Evolutionary conservation across 1,139 yeast species (phyloP).

Genomic region (Kazachstania sp.): DNA sequence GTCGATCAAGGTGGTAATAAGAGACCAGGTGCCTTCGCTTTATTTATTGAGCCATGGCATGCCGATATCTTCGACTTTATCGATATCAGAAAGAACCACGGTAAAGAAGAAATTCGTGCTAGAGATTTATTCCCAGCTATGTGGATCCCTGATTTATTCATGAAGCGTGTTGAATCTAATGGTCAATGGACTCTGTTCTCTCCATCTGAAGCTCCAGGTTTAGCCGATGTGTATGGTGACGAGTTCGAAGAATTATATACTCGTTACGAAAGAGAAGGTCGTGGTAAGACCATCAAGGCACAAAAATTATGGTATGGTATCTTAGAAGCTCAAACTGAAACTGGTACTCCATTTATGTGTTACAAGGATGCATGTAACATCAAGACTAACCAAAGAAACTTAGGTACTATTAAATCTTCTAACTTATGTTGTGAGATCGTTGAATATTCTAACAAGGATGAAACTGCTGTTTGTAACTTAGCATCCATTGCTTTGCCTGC

Average conservation of each 20-base stretch:
- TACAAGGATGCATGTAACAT: conserved; percentile 82
- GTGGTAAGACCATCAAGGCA: conserved; percentile 48
- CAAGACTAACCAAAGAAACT: conserved; percentile 76
- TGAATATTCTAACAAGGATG: conserved; percentile 78
- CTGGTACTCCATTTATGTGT: conserved; percentile 88
- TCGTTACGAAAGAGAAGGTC: conserved; percentile 45
- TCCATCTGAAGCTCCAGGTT: conserved; percentile 81
- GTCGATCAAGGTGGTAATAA: conserved; percentile 94
- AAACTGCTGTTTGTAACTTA: conserved; percentile 84
- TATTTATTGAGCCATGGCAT: conserved; percentile 89
- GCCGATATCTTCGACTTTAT: conserved; percentile 74
- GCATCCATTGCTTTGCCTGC: conserved; percentile 82
- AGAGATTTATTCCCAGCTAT: conserved; percentile 80
- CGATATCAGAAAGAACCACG: conserved; percentile 80
- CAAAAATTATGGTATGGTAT: conserved; percentile 84
- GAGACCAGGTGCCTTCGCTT: conserved; percentile 87
- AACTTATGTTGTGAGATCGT: conserved; percentile 87
- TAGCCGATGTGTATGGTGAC: conserved; percentile 70
- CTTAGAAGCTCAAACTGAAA: conserved; percentile 82
- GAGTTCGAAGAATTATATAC: conserved; percentile 65
- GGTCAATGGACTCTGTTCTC: conserved; percentile 79
- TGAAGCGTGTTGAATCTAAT: conserved; percentile 75
- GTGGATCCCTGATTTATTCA: conserved; percentile 85
- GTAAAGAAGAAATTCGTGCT: conserved; percentile 83
- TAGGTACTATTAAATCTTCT: conserved; percentile 81